Percentiles rank a stretch among this genome's conserved stretches.
Evolutionary conservation across 1,284 basidiomycete species (phyloP).

Genomic region (Vanrija pseudolonga): DNA sequence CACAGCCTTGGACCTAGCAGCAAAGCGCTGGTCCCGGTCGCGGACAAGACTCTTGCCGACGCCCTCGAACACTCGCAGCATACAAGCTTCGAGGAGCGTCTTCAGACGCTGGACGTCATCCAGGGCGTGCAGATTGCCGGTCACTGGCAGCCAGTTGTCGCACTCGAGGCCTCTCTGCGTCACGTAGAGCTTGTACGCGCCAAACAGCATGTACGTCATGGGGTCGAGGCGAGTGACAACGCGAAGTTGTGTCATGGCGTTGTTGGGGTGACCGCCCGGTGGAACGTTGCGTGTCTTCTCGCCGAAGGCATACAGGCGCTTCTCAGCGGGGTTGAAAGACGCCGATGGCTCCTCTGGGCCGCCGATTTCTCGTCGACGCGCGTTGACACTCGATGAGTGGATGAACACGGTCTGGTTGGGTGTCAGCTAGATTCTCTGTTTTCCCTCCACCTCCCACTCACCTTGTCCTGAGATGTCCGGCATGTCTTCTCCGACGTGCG

Average conservation of each 20-base stretch:
- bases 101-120: conserved; percentile 85
- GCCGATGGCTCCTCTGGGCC: conserved; percentile 51
- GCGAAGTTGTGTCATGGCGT: conserved; percentile 55
- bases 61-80: conserved; percentile 89
- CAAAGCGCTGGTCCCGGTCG: conserved; percentile 30
- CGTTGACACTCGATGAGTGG: conserved; percentile 83
- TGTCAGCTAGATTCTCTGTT: conserved; percentile 1
- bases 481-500: conserved; percentile 68
- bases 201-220: conserved; percentile 88
- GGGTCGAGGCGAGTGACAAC: conserved; percentile 84
- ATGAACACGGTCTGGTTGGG: conserved; percentile 51
- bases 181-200: conserved; percentile 71
- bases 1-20: conserved; percentile 18
- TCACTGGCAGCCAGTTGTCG: conserved; percentile 86
- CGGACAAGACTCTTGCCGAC: conserved; percentile 53
- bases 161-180: conserved; percentile 71
- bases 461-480: conserved; percentile 82
- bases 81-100: conserved; percentile 72
- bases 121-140: conserved; percentile 70
- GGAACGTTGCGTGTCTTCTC: conserved; percentile 74
- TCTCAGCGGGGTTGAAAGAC: conserved; percentile 55
- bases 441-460: conserved; percentile 45
- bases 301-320: conserved; percentile 76
- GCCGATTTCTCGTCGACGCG: conserved; percentile 61
- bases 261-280: conserved; percentile 33